These are phyloP conservation scores for Fusarium guadeloupense DNA, from an alignment of 2,329 filamentous ascomycete species.

Conservation along the genomic window DNA sequence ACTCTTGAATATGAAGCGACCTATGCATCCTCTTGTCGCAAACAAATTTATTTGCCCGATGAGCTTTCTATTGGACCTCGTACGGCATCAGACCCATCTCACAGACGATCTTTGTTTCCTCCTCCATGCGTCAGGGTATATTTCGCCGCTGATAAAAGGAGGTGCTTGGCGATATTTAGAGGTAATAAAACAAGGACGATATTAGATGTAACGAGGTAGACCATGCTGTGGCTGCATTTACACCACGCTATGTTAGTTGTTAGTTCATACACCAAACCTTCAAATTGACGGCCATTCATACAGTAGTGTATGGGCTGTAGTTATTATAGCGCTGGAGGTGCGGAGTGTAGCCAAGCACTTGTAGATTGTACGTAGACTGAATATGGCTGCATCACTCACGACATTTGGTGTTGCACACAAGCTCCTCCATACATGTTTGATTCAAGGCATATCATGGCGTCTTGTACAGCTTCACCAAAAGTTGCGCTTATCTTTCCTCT, in stretches of 20 bases:
- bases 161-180: conserved; percentile 33
- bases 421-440: conserved; percentile 17
- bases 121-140: conserved; percentile 36
- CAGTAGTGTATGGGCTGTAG: no score
- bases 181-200: conserved; percentile 26
- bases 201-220: conserved; percentile 24
- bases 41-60: conserved; percentile 18
- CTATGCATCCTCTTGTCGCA: conserved; percentile 12
- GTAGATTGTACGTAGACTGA: conserved; percentile 13
- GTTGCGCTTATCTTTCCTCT: conserved; percentile 13
- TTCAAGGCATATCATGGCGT: conserved; percentile 10
- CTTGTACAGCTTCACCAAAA: conserved; percentile 34
- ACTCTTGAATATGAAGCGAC: conserved; percentile 11
- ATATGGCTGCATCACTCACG: conserved; percentile 22
- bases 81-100: conserved; percentile 28
- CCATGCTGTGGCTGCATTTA: conserved; percentile 26
- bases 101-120: conserved; percentile 38
- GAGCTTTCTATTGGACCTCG: conserved; percentile 13
- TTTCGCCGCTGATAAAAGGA: conserved; percentile 40
- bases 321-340: background rate
- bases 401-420: conserved; percentile 33
- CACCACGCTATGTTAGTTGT: conserved; percentile 24
- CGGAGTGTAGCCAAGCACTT: background rate
- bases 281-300: conserved; percentile 6
- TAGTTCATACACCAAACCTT: conserved; percentile 3